Percentiles rank a stretch among this genome's conserved stretches.
These are phyloP conservation scores for Colletotrichum euphorbiae DNA, from an alignment of 2,329 filamentous ascomycete species.

Conservation along the genomic window DNA sequence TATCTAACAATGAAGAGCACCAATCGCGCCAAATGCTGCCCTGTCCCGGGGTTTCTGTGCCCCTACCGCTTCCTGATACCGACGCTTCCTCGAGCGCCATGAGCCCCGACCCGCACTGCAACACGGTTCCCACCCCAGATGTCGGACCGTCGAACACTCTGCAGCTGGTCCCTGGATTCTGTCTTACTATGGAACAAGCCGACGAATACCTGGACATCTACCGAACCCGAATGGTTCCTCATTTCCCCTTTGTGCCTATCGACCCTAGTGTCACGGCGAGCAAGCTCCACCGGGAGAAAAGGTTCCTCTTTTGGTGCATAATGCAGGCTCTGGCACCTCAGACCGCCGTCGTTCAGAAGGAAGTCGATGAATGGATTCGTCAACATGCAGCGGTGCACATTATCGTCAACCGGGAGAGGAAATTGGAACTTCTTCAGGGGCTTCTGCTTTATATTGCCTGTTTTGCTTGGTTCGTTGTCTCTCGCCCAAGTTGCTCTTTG, in stretches of 20 bases:
- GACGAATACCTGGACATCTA: constrained; percentile 49
- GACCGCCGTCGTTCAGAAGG: constrained; percentile 46
- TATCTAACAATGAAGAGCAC: background rate
- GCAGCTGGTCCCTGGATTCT: constrained; percentile 50
- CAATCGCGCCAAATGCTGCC: background rate
- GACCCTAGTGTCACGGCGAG: constrained; percentile 42
- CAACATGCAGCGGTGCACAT: constrained; percentile 52
- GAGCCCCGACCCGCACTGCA: background rate
- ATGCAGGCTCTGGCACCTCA: constrained; percentile 50
- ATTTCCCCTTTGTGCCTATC: constrained; percentile 55
- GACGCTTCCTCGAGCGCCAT: background rate
- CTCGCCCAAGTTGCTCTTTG: too few species aligned
- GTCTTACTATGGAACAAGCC: constrained; percentile 49
- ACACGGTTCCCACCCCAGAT: background rate
- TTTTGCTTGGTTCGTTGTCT: constrained; percentile 51
- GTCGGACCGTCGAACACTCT: background rate
- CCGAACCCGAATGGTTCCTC: constrained; percentile 47
- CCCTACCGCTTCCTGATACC: background rate
- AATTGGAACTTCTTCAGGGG: constrained; percentile 52
- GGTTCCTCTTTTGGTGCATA: constrained; percentile 53
- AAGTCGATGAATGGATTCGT: constrained; percentile 51
- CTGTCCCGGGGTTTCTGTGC: background rate
- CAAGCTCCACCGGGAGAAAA: constrained; percentile 48
- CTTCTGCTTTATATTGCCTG: constrained; percentile 53
- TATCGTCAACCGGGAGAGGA: constrained; percentile 51